Conservation (phyloP, 2,329 filamentous ascomycete genomes). For the Tolypocladium ophioglossoides region DNA sequence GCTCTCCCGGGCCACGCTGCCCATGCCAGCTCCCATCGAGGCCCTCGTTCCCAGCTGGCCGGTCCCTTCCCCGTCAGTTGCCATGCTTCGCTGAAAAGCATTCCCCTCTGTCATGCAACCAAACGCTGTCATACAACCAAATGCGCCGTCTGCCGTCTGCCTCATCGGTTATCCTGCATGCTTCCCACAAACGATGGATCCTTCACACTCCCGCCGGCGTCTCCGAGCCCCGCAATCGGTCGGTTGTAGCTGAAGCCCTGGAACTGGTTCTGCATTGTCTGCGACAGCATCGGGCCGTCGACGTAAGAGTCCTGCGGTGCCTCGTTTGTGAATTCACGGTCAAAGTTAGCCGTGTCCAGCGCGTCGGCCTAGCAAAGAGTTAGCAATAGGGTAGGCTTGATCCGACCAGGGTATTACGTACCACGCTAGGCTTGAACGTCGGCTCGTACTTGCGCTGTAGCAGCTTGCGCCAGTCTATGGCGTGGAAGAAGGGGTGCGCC, state of each 20-base stretch:
- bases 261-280: slow-evolving; percentile 95
- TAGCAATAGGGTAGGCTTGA: background rate
- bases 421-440: slow-evolving; percentile 92
- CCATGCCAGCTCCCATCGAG: background rate
- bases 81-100: background rate
- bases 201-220: slow-evolving; percentile 88
- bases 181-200: slow-evolving; percentile 64
- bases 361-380: slow-evolving; percentile 54
- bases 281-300: slow-evolving; percentile 80
- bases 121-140: background rate
- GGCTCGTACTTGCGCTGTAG: slow-evolving; percentile 97
- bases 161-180: slow-evolving; percentile 37
- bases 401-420: slow-evolving; percentile 42
- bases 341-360: slow-evolving; percentile 86
- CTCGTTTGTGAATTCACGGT: slow-evolving; percentile 83
- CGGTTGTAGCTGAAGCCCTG: slow-evolving; percentile 95
- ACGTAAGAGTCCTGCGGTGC: slow-evolving; percentile 86
- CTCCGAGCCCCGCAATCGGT: slow-evolving; percentile 83
- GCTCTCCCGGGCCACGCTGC: background rate
- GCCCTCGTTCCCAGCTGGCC: background rate
- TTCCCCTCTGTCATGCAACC: background rate
- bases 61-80: background rate
- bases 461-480: slow-evolving; percentile 96
- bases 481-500: slow-evolving; percentile 97
- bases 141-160: background rate